Evolutionary conservation across 768 basidiomycete species (phyloP).

Genomic region (Kwoniella sp.): DNA sequence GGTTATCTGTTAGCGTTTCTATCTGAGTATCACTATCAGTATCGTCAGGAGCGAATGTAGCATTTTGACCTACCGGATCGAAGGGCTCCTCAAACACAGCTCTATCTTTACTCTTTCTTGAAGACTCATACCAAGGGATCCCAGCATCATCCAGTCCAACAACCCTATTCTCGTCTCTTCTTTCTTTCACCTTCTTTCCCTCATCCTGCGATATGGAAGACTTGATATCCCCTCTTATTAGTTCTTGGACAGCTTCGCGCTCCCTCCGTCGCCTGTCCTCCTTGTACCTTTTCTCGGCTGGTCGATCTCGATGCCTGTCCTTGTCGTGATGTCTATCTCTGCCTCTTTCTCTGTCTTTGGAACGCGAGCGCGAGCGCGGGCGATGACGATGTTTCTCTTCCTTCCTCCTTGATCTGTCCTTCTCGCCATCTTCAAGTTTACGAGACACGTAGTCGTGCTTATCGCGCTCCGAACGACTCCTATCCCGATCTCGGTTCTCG

Average conservation of each 20-base stretch:
- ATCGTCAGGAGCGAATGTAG: too few relatives aligned
- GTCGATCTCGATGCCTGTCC: constrained; percentile 16
- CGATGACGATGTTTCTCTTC: neutral
- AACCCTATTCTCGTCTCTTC: neutral
- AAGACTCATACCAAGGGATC: constrained; percentile 28
- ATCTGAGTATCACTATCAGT: too few relatives aligned
- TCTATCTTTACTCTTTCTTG: constrained; percentile 3
- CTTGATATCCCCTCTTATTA: constrained; percentile 16
- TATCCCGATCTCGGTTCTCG: neutral
- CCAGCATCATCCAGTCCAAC: constrained; percentile 17
- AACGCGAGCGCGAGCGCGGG: neutral
- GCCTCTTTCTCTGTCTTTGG: neutral
- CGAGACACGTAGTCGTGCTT: neutral
- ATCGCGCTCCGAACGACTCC: neutral
- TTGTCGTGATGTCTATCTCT: neutral
- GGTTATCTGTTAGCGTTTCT: neutral
- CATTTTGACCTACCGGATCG: constrained; percentile 10
- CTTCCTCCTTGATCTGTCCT: neutral
- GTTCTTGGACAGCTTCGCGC: constrained; percentile 18
- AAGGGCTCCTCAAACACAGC: constrained; percentile 12
- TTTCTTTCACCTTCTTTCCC: neutral
- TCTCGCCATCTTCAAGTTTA: neutral
- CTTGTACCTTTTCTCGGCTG: constrained; percentile 12
- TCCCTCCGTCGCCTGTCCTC: constrained; percentile 22
- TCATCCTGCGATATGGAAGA: neutral